Conservation (phyloP, 305 asterid genomes). For the Rubia peregrina region DNA sequence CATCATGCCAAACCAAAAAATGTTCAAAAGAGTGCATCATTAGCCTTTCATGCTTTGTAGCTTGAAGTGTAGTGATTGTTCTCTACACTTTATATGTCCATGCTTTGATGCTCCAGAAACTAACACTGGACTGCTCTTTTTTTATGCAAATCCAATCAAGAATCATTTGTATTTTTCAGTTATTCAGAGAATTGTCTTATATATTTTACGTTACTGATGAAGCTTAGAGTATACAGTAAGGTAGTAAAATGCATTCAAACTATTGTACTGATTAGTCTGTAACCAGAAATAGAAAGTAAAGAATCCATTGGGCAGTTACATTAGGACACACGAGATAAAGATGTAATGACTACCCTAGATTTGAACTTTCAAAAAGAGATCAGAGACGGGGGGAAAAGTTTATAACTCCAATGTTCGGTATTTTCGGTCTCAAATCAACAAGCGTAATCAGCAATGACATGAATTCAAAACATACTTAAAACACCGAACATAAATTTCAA, state of each 20-base stretch:
- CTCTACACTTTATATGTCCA: no score
- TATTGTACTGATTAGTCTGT: neutral
- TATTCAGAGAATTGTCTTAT: neutral
- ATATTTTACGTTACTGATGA: neutral
- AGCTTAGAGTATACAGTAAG: neutral
- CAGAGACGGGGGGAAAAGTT: neutral
- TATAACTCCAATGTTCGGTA: neutral
- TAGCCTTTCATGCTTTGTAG: no score
- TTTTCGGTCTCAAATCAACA: neutral
- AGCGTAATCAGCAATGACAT: neutral
- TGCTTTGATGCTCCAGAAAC: no score
- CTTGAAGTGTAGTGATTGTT: no score
- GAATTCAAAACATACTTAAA: neutral
- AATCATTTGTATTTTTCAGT: neutral
- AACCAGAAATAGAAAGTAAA: neutral
- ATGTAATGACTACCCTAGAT: neutral
- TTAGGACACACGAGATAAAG: neutral
- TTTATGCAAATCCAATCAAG: neutral
- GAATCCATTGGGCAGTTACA: no score
- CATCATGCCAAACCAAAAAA: no score
- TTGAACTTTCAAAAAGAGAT: neutral
- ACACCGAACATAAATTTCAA: conserved; percentile 6
- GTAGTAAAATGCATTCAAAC: no score
- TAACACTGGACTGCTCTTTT: no score
- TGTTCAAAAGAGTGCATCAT: no score